phyloP scores from a whole-genome alignment of 257 asterid species.

The Avicennia marina region DNA sequence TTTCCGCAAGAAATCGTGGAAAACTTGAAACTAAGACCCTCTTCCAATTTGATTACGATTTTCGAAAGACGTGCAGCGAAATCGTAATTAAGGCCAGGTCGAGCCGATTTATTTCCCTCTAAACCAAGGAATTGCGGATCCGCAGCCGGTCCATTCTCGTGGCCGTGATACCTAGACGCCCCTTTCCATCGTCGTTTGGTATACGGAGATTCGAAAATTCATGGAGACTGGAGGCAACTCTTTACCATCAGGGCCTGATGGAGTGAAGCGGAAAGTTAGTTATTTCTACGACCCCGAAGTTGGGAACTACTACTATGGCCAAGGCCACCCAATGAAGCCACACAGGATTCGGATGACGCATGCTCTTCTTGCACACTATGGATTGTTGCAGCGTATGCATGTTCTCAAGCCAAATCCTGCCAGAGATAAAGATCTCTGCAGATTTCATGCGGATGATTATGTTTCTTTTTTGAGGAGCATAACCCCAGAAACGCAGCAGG shows the following conservation, averaged over 20 bases:
- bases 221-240: slow-evolving; percentile 59
- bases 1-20: too few species aligned
- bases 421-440: slow-evolving; percentile 54
- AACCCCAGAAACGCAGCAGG: slow-evolving; percentile 63
- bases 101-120: too few species aligned
- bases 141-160: too few species aligned
- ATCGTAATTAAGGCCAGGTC: too few species aligned
- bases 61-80: too few species aligned
- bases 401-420: slow-evolving; percentile 64
- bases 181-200: too few species aligned
- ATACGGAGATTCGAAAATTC: background rate
- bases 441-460: slow-evolving; percentile 60
- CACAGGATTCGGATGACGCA: slow-evolving; percentile 67
- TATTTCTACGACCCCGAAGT: slow-evolving; percentile 62
- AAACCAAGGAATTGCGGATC: too few species aligned
- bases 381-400: slow-evolving; percentile 55
- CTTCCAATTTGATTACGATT: too few species aligned
- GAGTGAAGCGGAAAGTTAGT: slow-evolving; percentile 56
- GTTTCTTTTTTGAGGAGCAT: slow-evolving; percentile 50
- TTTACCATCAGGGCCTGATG: slow-evolving; percentile 51
- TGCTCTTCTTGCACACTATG: slow-evolving; percentile 59
- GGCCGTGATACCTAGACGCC: too few species aligned
- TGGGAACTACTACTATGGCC: slow-evolving; percentile 58
- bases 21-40: too few species aligned
- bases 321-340: slow-evolving; percentile 68